phyloP scores from a whole-genome alignment of 108 stramenopile species.

The Skeletonema marinoi region DNA sequence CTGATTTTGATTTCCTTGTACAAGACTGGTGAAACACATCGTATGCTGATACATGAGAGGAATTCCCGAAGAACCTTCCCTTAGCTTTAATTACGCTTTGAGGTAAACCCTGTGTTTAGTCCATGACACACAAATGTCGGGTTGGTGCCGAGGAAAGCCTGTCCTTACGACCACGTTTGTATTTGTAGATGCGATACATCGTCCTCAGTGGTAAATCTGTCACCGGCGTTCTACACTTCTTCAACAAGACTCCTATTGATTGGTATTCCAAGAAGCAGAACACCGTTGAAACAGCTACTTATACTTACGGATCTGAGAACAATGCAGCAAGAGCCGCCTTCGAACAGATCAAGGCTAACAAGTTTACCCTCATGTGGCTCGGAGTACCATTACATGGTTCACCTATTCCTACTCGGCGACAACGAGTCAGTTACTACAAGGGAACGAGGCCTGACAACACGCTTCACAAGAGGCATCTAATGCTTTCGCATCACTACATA shows the following conservation, averaged over 20 bases:
- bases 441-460: too few species aligned
- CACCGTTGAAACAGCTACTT: conserved; percentile 33
- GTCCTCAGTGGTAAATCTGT: background rate
- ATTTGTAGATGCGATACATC: conserved; percentile 36
- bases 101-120: too few species aligned
- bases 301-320: conserved; percentile 26
- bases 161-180: conserved; percentile 23
- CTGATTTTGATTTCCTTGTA: too few species aligned
- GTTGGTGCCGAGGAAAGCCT: conserved; percentile 14
- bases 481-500: too few species aligned
- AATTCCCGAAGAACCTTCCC: background rate
- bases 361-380: background rate
- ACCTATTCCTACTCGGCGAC: too few species aligned
- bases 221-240: conserved; percentile 41
- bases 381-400: too few species aligned
- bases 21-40: too few species aligned
- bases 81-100: too few species aligned
- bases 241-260: conserved; percentile 35
- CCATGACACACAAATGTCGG: too few species aligned
- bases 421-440: too few species aligned
- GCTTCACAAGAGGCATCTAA: too few species aligned
- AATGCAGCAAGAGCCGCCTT: conserved; percentile 2
- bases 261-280: conserved; percentile 52
- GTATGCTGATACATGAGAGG: too few species aligned
- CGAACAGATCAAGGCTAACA: conserved; percentile 15